A percentile compares a stretch with the other conserved stretches of the same genome.
These are phyloP conservation scores for Fusarium euwallaceae DNA, from an alignment of 2,329 filamentous ascomycete genomes.

Conservation along the genomic window DNA sequence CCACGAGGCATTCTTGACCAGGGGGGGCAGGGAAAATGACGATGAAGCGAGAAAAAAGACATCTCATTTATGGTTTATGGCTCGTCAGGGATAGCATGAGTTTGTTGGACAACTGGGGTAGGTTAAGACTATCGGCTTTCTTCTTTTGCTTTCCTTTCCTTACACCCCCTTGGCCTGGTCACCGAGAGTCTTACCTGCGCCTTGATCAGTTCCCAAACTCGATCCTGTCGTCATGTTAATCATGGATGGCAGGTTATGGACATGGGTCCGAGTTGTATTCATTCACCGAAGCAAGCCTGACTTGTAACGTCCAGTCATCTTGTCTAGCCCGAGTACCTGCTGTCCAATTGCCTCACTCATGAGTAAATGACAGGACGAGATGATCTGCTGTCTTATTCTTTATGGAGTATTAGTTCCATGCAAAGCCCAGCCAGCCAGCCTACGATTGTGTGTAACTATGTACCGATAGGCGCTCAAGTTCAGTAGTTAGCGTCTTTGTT, in stretches of 20 bases:
- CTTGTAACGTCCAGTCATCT: neutral
- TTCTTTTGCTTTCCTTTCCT: neutral
- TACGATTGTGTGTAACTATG: neutral
- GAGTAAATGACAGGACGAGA: neutral
- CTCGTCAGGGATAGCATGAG: neutral
- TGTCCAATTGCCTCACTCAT: neutral
- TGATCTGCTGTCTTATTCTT: neutral
- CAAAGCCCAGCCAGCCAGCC: neutral
- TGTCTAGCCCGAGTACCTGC: neutral
- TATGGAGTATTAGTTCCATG: neutral
- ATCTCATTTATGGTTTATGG: neutral
- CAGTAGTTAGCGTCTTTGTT: neutral
- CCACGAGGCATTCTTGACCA: neutral
- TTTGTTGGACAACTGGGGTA: neutral
- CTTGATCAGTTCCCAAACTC: neutral
- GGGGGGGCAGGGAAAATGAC: neutral
- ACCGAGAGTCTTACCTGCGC: neutral
- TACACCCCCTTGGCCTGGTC: neutral
- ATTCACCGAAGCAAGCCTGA: neutral
- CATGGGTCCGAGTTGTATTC: neutral
- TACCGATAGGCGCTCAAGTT: neutral
- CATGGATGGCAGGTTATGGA: conserved; percentile 3
- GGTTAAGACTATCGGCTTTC: neutral
- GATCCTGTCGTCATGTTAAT: conserved; percentile 8
- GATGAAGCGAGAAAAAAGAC: neutral